phyloP scores from a whole-genome alignment of 805 yeast species.

The Yarrowia deformans region DNA sequence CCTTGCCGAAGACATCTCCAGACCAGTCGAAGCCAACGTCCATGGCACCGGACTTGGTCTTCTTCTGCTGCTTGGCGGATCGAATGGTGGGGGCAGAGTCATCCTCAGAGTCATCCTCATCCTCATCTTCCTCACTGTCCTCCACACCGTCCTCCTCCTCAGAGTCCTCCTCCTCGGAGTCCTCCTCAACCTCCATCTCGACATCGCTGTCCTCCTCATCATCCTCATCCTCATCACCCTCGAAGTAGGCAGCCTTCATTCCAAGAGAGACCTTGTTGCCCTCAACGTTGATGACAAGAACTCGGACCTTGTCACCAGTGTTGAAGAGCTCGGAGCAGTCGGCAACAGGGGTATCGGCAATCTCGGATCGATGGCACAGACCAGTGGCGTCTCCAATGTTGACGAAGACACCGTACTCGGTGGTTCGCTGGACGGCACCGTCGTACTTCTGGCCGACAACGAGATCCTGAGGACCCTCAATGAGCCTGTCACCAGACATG shows the following conservation, averaged over 20 bases:
- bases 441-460: slow-evolving; percentile 73
- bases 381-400: slow-evolving; percentile 78
- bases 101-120: slow-evolving; percentile 47
- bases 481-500: slow-evolving; percentile 64
- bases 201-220: slow-evolving; percentile 46
- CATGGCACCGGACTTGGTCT: slow-evolving; percentile 58
- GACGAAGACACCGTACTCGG: slow-evolving; percentile 92
- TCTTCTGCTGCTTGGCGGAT: slow-evolving; percentile 12
- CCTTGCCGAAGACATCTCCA: slow-evolving; percentile 81
- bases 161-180: slow-evolving; percentile 44
- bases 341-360: slow-evolving; percentile 66
- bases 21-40: slow-evolving; percentile 96
- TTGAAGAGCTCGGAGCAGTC: slow-evolving; percentile 73
- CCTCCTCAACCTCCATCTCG: slow-evolving; percentile 45
- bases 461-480: slow-evolving; percentile 58
- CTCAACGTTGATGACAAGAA: slow-evolving; percentile 72
- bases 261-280: slow-evolving; percentile 78
- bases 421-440: slow-evolving; percentile 77
- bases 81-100: slow-evolving; percentile 48
- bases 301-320: slow-evolving; percentile 91
- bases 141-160: slow-evolving; percentile 47
- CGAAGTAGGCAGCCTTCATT: slow-evolving; percentile 91
- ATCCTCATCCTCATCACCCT: slow-evolving; percentile 50
- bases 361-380: slow-evolving; percentile 83
- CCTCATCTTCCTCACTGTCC: slow-evolving; percentile 50